Evolutionary conservation across 768 basidiomycete species (phyloP).

Genomic region (Auricularia auricula-judae): DNA sequence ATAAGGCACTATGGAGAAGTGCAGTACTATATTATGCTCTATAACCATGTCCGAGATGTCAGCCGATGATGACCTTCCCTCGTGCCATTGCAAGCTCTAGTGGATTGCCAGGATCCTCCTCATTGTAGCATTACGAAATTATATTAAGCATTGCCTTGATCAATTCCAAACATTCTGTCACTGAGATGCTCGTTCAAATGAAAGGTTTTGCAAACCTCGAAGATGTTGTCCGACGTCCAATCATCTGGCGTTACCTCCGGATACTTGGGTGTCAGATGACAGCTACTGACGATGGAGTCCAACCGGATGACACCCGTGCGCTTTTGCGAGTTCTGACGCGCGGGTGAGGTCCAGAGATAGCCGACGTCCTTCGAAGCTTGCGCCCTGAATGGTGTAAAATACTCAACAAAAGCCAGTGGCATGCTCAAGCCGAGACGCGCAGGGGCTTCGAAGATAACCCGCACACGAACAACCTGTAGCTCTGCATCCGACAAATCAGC

Average conservation of each 20-base stretch:
- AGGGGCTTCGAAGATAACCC: slow-evolving; percentile 6
- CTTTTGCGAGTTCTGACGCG: neutral
- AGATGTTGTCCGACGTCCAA: no score
- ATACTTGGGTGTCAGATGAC: neutral
- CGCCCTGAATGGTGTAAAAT: slow-evolving; percentile 11
- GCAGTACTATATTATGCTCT: no score
- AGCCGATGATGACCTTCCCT: no score
- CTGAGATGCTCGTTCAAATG: no score
- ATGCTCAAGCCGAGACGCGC: neutral
- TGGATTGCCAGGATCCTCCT: no score
- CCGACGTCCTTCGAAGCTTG: neutral
- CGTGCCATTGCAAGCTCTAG: no score
- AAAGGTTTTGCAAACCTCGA: no score
- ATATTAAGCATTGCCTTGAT: no score
- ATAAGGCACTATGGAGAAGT: no score
- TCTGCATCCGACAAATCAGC: slow-evolving; percentile 1
- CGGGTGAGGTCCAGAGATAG: neutral
- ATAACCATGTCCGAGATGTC: no score
- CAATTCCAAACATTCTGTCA: no score
- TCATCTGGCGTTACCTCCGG: neutral
- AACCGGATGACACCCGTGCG: neutral
- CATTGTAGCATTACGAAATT: no score
- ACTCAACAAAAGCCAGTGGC: slow-evolving; percentile 17
- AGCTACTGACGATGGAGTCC: neutral
- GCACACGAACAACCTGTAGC: slow-evolving; percentile 7